Evolutionary conservation across 129 eudicot species (phyloP).

Genomic region (Lactuca sativa): DNA sequence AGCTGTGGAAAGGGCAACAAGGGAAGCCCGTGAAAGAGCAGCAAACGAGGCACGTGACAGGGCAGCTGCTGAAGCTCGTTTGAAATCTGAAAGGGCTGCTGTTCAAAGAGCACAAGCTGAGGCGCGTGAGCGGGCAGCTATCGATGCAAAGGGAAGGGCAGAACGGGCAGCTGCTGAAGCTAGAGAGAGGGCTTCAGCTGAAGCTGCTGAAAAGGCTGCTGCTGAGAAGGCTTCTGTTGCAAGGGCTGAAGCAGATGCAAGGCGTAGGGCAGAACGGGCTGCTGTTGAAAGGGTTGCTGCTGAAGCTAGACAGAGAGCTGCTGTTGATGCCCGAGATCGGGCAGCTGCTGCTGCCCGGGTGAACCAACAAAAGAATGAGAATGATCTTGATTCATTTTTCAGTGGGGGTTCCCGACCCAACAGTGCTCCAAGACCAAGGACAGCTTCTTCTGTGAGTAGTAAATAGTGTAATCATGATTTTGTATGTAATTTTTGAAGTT

Average conservation of each 20-base stretch:
- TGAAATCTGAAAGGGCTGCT: conserved; percentile 70
- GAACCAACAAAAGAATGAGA: conserved; percentile 84
- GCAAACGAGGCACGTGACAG: conserved; percentile 64
- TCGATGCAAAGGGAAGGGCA: conserved; percentile 86
- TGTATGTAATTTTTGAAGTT: not conserved
- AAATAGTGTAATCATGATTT: not conserved
- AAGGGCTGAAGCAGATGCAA: conserved; percentile 68
- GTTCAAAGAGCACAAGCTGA: conserved; percentile 97
- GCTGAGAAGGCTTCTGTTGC: conserved; percentile 73
- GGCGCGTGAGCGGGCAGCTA: conserved; percentile 98
- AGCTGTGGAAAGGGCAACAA: conserved; percentile 85
- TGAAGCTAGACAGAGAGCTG: conserved; percentile 83
- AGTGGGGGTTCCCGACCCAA: conserved; percentile 69
- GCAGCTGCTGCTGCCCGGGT: conserved; percentile 66
- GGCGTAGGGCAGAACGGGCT: conserved; percentile 75
- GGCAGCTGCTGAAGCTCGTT: conserved; percentile 78
- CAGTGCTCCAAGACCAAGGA: conserved; percentile 90
- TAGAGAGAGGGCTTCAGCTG: conserved; percentile 67
- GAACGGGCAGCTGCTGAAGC: conserved; percentile 94
- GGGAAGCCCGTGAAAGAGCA: conserved; percentile 94
- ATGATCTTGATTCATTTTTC: conserved; percentile 92
- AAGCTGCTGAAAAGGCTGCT: conserved; percentile 48
- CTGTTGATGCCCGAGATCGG: conserved; percentile 71
- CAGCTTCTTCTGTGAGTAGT: conserved; percentile 69
- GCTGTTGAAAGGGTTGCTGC: conserved; percentile 82